Evolutionary conservation across 163 green algal species (phyloP), one percentile per base, ranked within the genome.

Genomic region (Chlorella variabilis): DNA sequence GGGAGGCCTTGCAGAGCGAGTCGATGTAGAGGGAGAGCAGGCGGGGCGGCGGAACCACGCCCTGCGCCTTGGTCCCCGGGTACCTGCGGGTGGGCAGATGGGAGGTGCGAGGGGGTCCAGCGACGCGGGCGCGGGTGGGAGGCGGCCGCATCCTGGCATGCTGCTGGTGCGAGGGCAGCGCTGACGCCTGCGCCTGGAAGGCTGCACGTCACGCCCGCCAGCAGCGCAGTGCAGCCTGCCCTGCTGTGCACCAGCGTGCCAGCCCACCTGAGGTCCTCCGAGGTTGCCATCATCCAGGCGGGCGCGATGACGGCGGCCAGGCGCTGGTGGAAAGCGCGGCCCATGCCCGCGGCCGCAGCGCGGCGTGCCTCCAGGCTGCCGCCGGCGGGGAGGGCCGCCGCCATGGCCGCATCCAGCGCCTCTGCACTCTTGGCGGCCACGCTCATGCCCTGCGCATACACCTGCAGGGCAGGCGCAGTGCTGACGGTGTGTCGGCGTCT

Each of bases 221-320:
- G n/a, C n/a, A n/a, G n/a, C n/a, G n/a, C n/a, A n/a, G n/a, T n/a
- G 29, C 15, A 31, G 23, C 13, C 42, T 25, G 69, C 69, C 11
- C 2, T 8, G 39, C 23, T 54, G 18, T 27, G 39, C 23, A 59
- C 8, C 6, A 36, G 45, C 45, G 4, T 15, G 7, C 23, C 18
- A 25, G n/a, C n/a, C n/a, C 34, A 39, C 49, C 70, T 75, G 8
- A 31, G 68, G n/a, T 75, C 68, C 6, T 75, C 68, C 0, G 68
- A 75, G 25, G 68, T 75, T 9, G 68, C 68, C 41, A 75, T 42
- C 48, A 42, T 39, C 70, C 70, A 77, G 31, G 68, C 70, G 6
- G 48, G 70, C 2, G 34, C 33, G 2, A 65, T 34, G 8, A 78
- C 71, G 1, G 31, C 20, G 0, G 71, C 45, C 45, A 76, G 69